Evolutionary conservation across 2,329 filamentous ascomycete genomes (phyloP).

Genomic region (Epichloe uncinata): DNA sequence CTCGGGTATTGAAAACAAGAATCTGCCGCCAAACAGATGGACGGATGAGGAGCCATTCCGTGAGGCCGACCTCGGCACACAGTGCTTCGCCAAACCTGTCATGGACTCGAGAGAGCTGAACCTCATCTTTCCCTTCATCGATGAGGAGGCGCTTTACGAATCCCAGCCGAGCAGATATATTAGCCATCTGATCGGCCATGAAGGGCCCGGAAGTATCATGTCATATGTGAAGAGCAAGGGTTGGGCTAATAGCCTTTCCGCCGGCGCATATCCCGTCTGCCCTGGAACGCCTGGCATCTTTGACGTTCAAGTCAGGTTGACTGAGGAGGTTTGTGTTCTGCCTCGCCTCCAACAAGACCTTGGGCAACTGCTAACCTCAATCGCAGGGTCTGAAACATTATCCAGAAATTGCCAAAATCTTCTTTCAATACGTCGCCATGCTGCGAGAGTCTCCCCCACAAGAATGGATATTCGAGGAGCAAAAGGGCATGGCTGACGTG

Average conservation of each 20-base stretch:
- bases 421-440: slow-evolving; percentile 87
- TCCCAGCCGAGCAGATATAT: slow-evolving; percentile 76
- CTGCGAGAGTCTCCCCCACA: slow-evolving; percentile 69
- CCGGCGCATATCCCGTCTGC: slow-evolving; percentile 63
- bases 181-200: slow-evolving; percentile 80
- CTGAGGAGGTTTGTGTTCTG: slow-evolving; percentile 50
- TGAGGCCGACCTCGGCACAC: slow-evolving; percentile 41
- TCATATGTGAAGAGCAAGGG: slow-evolving; percentile 82
- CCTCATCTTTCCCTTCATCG: slow-evolving; percentile 71
- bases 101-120: slow-evolving; percentile 75
- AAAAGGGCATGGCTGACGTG: slow-evolving; percentile 79
- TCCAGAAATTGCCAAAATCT: slow-evolving; percentile 64
- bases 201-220: slow-evolving; percentile 84
- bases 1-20: slow-evolving; percentile 67
- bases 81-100: slow-evolving; percentile 81
- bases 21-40: slow-evolving; percentile 50
- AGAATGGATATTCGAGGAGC: slow-evolving; percentile 89
- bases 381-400: slow-evolving; percentile 58
- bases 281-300: slow-evolving; percentile 68
- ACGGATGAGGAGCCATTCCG: slow-evolving; percentile 36
- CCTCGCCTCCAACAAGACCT: not conserved
- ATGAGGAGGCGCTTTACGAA: slow-evolving; percentile 69
- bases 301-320: slow-evolving; percentile 65
- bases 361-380: not conserved
- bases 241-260: slow-evolving; percentile 74